phyloP scores from a whole-genome alignment of 2,329 filamentous ascomycete species.

The Colletotrichum shisoi region DNA sequence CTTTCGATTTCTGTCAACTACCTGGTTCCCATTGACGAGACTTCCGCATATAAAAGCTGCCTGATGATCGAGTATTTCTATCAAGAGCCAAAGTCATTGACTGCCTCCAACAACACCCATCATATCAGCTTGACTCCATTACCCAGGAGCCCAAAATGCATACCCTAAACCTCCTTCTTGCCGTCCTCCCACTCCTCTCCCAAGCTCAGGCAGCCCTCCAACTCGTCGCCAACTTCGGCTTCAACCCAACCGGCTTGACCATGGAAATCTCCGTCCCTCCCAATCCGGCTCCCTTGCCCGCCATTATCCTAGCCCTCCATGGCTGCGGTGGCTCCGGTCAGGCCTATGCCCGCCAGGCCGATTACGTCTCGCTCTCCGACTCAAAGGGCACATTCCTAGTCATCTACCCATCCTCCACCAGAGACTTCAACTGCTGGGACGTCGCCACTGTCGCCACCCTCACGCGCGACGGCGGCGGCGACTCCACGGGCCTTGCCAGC shows the following conservation, averaged over 20 bases:
- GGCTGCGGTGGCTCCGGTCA: conserved; percentile 38
- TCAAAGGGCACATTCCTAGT: conserved; percentile 55
- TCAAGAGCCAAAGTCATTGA: not conserved
- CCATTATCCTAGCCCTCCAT: conserved; percentile 37
- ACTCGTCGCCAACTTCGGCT: conserved; percentile 31
- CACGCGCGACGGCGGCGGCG: conserved; percentile 58
- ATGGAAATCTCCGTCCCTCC: conserved; percentile 35
- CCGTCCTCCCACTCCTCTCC: conserved; percentile 9
- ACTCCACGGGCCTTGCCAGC: conserved; percentile 57
- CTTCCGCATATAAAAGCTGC: not conserved
- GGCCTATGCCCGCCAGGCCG: conserved; percentile 26
- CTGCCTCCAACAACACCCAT: too few species aligned
- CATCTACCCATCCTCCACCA: conserved; percentile 45
- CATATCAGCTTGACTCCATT: not conserved
- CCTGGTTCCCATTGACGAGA: not conserved
- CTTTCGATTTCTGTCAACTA: not conserved
- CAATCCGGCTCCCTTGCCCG: conserved; percentile 27
- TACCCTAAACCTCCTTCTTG: conserved; percentile 7
- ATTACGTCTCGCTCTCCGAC: conserved; percentile 48
- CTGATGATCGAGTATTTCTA: not conserved
- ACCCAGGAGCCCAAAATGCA: conserved; percentile 1
- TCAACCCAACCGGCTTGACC: conserved; percentile 37
- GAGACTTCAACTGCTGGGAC: conserved; percentile 57
- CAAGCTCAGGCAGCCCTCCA: conserved; percentile 21
- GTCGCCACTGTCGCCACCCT: conserved; percentile 55